These are phyloP conservation scores for Gossypium davidsonii DNA, from an alignment of 441 rosid species.

Conservation along the genomic window DNA sequence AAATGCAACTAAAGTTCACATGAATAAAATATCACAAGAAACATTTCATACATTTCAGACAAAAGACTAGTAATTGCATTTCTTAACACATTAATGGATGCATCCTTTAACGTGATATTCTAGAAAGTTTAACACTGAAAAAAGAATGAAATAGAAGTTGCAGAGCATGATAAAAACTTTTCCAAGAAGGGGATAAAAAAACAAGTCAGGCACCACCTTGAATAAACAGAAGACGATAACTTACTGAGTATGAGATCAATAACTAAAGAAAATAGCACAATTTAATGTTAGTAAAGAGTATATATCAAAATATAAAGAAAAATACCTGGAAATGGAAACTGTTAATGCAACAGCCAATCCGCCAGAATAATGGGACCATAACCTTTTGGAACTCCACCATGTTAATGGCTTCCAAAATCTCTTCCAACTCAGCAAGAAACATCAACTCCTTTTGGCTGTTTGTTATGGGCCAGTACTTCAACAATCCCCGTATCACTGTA, in stretches of 20 bases:
- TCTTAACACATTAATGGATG: not conserved
- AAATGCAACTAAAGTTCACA: conserved; percentile 1
- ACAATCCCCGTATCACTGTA: conserved; percentile 57
- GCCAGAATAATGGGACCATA: conserved; percentile 70
- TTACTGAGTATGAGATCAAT: not conserved
- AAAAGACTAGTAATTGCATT: not conserved
- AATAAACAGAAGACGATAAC: not conserved
- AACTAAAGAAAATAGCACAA: not conserved
- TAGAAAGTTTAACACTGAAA: not conserved
- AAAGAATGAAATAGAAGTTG: not conserved
- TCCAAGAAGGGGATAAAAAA: not conserved
- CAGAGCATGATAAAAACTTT: not conserved
- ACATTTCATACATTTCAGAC: not conserved
- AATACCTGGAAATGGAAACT: conserved; percentile 84
- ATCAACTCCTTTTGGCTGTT: conserved; percentile 87
- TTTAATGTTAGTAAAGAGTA: not conserved
- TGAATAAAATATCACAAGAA: not conserved
- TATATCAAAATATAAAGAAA: not conserved
- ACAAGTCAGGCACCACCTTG: not conserved
- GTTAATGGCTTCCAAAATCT: conserved; percentile 67
- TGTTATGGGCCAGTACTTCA: conserved; percentile 87
- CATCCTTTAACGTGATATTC: not conserved
- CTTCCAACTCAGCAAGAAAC: conserved; percentile 85
- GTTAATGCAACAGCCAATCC: conserved; percentile 72
- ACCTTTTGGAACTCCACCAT: conserved; percentile 72